Evolutionary conservation across 2,329 filamentous ascomycete genomes (phyloP), one percentile per base, ranked within the genome.

Genomic region (Colletotrichum lindemuthianum): DNA sequence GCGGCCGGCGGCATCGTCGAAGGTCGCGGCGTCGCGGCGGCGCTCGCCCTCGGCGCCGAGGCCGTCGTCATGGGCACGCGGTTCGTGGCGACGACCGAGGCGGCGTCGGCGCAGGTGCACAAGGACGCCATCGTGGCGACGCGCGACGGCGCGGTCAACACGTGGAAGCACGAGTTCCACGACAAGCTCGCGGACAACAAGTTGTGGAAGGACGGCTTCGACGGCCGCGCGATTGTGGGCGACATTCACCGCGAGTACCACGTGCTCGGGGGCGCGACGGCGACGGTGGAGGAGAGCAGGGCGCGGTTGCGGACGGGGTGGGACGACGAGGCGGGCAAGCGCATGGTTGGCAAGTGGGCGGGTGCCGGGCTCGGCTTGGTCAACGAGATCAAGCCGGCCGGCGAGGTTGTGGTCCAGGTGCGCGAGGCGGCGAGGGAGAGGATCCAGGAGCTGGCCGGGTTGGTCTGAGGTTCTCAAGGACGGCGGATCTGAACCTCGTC

Each of bases 1-100:
- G 88, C 86, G 5, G 84, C 88, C 4, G 88, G 88, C 2, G 88
- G 88, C 0, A 86, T 90, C 58, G 79, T 79, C 6, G 83, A 89
- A 60, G 82, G 82, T 1, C 78, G 85, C 41, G 84, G 84, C 0
- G 83, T 83, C 1, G 83, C 84, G 2, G 86, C 86, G 2, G 83
- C 84, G 2, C 66, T 89, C 65, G 77, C 81, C 1, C 74, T 90
- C 9, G 81, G 80, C 4, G 81, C 81, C 0, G 78, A 81, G 36
- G 80, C 75, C 12, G 75, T 75, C 6, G 79, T 79, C 3, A 77
- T 83, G 79, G 81, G 79, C 24, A 83, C 80, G 52, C 41, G 79
- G 80, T 85, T 84, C 60, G 74, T 81, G 47, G 75, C 80, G 12
- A 74, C 81, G 11, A 55, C 72, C 3, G 82, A 85, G 69, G 81